phyloP scores from a whole-genome alignment of 2,329 filamentous ascomycete species.

The Ambrosiella cleistominuta region DNA sequence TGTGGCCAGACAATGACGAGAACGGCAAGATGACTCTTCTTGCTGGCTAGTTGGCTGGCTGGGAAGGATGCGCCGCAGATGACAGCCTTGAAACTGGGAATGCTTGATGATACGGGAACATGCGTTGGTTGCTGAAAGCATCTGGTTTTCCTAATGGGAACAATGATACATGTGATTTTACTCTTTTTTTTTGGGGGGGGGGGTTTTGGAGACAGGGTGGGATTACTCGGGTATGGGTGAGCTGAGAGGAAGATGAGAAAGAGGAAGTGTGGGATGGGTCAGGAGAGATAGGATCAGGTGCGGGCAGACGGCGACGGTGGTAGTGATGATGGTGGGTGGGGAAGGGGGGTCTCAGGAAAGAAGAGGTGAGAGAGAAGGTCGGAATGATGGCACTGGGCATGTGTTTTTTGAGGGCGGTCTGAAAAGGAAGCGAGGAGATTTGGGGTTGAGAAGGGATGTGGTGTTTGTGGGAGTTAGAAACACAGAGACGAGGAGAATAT shows the following conservation, averaged over 20 bases:
- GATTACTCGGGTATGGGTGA: not conserved
- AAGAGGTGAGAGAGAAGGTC: not conserved
- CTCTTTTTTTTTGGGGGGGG: no score
- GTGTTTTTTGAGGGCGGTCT: not conserved
- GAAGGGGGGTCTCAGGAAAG: not conserved
- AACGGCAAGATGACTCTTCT: no score
- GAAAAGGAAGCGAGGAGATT: not conserved
- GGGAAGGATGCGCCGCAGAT: no score
- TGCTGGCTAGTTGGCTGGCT: no score
- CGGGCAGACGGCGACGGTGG: no score
- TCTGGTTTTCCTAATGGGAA: not conserved
- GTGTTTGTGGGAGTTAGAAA: no score
- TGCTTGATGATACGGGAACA: no score
- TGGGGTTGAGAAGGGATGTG: no score
- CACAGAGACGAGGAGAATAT: no score
- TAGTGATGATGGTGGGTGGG: not conserved
- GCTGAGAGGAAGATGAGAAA: not conserved
- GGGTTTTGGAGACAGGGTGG: not conserved
- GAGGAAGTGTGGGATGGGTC: not conserved
- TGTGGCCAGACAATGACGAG: no score
- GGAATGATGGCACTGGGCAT: not conserved
- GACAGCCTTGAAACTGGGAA: no score
- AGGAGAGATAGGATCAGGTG: not conserved
- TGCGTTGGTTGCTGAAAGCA: not conserved
- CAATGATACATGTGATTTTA: not conserved